Base-by-base conservation (phyloP, 2,329 filamentous ascomycete species). In the Fusarium poae region DNA sequence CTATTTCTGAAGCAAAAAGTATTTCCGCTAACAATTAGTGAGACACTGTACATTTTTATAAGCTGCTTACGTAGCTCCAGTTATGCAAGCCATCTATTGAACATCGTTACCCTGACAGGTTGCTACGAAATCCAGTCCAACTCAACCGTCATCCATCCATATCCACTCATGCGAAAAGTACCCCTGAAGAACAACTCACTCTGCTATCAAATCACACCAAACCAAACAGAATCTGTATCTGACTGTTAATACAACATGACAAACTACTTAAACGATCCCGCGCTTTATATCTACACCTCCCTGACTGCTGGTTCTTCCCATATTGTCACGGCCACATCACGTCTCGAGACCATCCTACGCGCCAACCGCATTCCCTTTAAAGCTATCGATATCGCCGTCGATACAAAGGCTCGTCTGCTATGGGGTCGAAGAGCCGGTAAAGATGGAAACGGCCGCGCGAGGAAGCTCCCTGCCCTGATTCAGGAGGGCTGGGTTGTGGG, bases 331-430 rank as follows among this genome's bases (percentile, higher is more conserved):
- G 96, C 94, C 27, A 98, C 96, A 2, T 97, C 94, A 56, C 92
- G 96, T 48, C 89, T 99, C 72, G 95, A 99, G 81, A 97, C 94
- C 15, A 98, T 99, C 76, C 87, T 99, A 63, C 95, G 93, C 77
- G 94, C 94, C 68, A 97, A 98, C 84, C 92, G 92, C 73, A 91
- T 99, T 61, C 93, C 94, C 13, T 99, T 98, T 84, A 93, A 93
- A 78, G 94, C 93, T 69, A 85, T 97, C 76, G 96, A 99, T 80
- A 88, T 96, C 43, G 93, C 95, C 40, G 97, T 92, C 30, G 93
- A 99, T 78, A 91, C 96, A 59, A 91, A 92, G 76, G 94, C 94
- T 34, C 90, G 92, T 71, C 93, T 92, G 85, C 85, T 98, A 70
- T 99, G 94, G 93, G 90, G 92, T 46, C 89, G 94, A 63, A 87